Conservation (phyloP, 1,284 basidiomycete species). For the Ustilago xerochloae region DNA sequence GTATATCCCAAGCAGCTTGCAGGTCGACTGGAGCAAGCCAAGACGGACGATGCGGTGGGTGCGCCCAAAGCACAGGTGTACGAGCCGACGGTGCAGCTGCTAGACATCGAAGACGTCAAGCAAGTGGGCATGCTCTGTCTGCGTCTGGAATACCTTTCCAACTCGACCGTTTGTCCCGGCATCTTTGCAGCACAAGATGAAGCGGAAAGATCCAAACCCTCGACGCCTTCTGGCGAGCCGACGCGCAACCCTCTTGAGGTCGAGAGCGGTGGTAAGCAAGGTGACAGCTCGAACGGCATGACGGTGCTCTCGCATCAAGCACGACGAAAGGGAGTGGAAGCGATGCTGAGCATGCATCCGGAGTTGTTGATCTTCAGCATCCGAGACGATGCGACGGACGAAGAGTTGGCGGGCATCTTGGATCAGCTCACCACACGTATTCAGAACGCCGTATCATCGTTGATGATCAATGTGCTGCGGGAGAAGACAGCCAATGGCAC, state of each 20-base stretch:
- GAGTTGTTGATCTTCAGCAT: slow-evolving; percentile 61
- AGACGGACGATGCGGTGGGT: slow-evolving; percentile 69
- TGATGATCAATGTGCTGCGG: slow-evolving; percentile 39
- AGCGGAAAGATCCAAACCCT: slow-evolving; percentile 29
- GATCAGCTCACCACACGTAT: slow-evolving; percentile 64
- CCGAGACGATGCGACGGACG: slow-evolving; percentile 66
- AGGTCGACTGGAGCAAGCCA: slow-evolving; percentile 77
- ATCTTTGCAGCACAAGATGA: slow-evolving; percentile 39
- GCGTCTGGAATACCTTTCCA: slow-evolving; percentile 83
- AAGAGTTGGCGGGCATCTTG: slow-evolving; percentile 61
- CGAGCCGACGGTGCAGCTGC: slow-evolving; percentile 73
- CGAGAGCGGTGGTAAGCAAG: neutral
- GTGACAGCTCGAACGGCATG: neutral
- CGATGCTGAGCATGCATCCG: slow-evolving; percentile 49
- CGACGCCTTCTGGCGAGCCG: slow-evolving; percentile 33
- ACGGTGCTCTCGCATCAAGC: slow-evolving; percentile 34
- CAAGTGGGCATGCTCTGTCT: slow-evolving; percentile 81
- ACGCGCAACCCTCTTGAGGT: slow-evolving; percentile 17
- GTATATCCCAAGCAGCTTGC: slow-evolving; percentile 84
- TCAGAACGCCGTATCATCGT: slow-evolving; percentile 52
- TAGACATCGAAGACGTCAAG: slow-evolving; percentile 79
- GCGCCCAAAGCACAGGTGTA: slow-evolving; percentile 64
- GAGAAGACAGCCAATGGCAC: slow-evolving; percentile 29
- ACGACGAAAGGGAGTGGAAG: slow-evolving; percentile 57
- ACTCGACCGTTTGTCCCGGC: slow-evolving; percentile 73